Conservation (phyloP, 2,329 filamentous ascomycete species). For the Alternaria rosae region DNA sequence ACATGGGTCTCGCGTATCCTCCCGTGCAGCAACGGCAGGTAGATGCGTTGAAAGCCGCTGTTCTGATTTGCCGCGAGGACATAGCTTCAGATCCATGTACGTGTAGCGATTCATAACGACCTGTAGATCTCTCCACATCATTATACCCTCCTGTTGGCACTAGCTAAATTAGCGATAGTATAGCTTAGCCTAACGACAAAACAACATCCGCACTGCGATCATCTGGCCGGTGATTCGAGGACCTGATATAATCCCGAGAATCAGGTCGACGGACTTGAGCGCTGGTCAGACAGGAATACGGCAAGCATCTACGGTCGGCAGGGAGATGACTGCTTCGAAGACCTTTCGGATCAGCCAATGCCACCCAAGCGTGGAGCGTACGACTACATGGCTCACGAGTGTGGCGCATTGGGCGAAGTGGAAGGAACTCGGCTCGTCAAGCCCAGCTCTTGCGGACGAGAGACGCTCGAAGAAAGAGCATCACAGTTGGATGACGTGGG, state of each 20-base stretch:
- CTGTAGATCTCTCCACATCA: constrained; percentile 26
- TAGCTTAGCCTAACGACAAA: constrained; percentile 17
- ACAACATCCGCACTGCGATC: constrained; percentile 17
- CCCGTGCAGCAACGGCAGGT: constrained; percentile 33
- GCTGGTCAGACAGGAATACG: constrained; percentile 17
- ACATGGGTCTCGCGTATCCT: constrained; percentile 35
- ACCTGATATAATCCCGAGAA: constrained; percentile 18
- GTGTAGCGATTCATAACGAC: constrained; percentile 15
- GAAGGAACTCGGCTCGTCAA: constrained; percentile 14
- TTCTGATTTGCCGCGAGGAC: constrained; percentile 33
- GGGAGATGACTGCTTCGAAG: constrained; percentile 10
- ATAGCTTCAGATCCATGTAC: constrained; percentile 21
- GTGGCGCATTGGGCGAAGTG: constrained; percentile 11
- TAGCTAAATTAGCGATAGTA: constrained; percentile 14
- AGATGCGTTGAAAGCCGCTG: constrained; percentile 18
- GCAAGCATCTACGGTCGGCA: constrained; percentile 5
- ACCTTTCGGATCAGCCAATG: constrained; percentile 2
- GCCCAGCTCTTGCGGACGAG: constrained; percentile 9
- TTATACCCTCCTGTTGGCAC: constrained; percentile 4
- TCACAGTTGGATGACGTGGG: not conserved
- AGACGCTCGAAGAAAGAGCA: not conserved
- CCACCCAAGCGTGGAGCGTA: constrained; percentile 12
- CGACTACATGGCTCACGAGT: constrained; percentile 5
- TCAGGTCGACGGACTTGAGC: constrained; percentile 35
- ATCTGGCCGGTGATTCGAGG: constrained; percentile 10